These are phyloP conservation scores for Phytophthora rubi DNA, from an alignment of 352 stramenopile genomes.

Conservation along the genomic window DNA sequence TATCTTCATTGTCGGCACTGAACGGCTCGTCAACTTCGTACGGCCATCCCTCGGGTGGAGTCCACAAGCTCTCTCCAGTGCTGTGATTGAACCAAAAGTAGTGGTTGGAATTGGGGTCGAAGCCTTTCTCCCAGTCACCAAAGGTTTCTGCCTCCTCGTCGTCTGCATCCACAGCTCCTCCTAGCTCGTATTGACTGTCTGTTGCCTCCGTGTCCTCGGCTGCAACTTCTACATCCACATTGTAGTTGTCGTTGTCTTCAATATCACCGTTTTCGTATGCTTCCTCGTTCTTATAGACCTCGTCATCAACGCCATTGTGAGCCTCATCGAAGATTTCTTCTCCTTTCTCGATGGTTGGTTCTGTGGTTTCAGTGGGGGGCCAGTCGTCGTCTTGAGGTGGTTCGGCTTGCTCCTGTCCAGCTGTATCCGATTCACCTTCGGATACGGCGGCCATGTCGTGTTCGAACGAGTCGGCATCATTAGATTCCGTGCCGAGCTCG, in stretches of 20 bases:
- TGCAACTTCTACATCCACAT: slow-evolving; percentile 8
- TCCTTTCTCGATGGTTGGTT: slow-evolving; percentile 19
- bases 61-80: slow-evolving; percentile 83
- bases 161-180: slow-evolving; percentile 58
- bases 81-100: slow-evolving; percentile 92
- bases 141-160: slow-evolving; percentile 82
- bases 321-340: slow-evolving; percentile 1
- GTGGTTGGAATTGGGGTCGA: slow-evolving; percentile 81
- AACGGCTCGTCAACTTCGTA: slow-evolving; percentile 74
- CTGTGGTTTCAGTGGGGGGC: slow-evolving; percentile 1
- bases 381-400: slow-evolving; percentile 14
- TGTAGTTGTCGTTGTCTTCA: slow-evolving; percentile 14
- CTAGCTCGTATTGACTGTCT: slow-evolving; percentile 37
- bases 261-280: slow-evolving; percentile 7
- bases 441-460: slow-evolving; percentile 29
- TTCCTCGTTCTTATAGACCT: slow-evolving; percentile 17
- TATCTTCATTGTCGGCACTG: slow-evolving; percentile 42
- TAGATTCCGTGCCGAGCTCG: slow-evolving; percentile 6
- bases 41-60: slow-evolving; percentile 76
- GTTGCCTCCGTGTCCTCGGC: slow-evolving; percentile 12
- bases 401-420: slow-evolving; percentile 2
- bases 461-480: slow-evolving; percentile 22
- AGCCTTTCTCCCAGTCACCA: slow-evolving; percentile 88
- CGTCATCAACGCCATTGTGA: not conserved
- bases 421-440: slow-evolving; percentile 23